Conservation (phyloP, 1,284 basidiomycete species). For the Trichosporon sp. region DNA sequence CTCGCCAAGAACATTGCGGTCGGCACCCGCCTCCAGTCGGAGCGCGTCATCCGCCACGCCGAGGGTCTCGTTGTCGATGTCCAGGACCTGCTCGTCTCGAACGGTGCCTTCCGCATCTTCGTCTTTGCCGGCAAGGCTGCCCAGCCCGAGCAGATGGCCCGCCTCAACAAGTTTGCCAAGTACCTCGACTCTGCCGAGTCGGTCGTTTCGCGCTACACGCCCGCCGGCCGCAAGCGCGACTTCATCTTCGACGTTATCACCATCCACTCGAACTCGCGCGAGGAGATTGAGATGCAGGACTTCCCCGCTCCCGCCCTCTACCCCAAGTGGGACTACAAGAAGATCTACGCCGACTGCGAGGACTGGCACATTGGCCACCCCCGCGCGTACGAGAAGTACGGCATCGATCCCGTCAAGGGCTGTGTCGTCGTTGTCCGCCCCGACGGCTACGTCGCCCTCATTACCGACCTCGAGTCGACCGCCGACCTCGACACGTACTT, state of each 20-base stretch:
- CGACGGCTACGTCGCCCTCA: constrained; percentile 28
- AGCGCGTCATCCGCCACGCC: constrained; percentile 15
- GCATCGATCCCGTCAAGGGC: constrained; percentile 25
- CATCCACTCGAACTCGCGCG: constrained; percentile 21
- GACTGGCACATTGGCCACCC: constrained; percentile 17
- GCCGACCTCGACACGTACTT: constrained; percentile 15
- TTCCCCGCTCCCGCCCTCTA: constrained; percentile 14
- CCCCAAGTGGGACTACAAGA: constrained; percentile 17
- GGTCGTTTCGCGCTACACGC: constrained; percentile 14
- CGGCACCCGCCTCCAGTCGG: constrained; percentile 19
- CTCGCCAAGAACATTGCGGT: constrained; percentile 14
- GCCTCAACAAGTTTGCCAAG: constrained; percentile 16
- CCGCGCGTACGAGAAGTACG: constrained; percentile 24
- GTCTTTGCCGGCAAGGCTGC: constrained; percentile 30
- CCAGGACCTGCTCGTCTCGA: constrained; percentile 28
- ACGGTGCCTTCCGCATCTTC: constrained; percentile 29
- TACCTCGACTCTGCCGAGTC: constrained; percentile 15
- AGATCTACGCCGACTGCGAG: constrained; percentile 19
- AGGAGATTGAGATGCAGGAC: constrained; percentile 22
- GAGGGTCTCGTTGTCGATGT: constrained; percentile 19
- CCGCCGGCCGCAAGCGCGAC: constrained; percentile 11
- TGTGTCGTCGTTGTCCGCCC: constrained; percentile 32
- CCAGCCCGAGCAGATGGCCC: constrained; percentile 17
- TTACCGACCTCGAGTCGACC: constrained; percentile 23
- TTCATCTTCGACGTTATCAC: constrained; percentile 23